Evolutionary conservation across 2,329 filamentous ascomycete genomes (phyloP), one percentile per base, ranked within the genome.

Genomic region (Thelonectria blattea): DNA sequence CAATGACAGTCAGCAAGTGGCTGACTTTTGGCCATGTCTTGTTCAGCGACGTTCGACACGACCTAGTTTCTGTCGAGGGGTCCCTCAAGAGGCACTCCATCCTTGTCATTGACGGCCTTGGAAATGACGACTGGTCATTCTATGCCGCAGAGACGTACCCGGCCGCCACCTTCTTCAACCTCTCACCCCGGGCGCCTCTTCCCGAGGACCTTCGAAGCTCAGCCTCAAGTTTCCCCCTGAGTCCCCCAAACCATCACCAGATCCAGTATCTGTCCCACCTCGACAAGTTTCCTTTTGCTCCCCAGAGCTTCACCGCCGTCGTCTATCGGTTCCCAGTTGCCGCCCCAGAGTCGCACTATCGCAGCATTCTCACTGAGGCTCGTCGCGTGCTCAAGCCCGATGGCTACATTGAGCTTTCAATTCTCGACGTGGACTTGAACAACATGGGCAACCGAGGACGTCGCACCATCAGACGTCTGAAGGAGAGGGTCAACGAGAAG

Each of bases 101-200:
- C 24, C 81, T 95, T 3, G 89, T 95, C 17, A 83, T 95, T 58
- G 91, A 95, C 76, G 91, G 91, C 5, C 86, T 95, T 30, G 91
- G 91, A n/a, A 93, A 93, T 70, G 88, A 90, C 66, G 91, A 95
- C 71, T 95, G 91, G 91, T 93, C 91, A 0, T 93, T 92, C 73
- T 94, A 93, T 68, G 91, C 91, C 18, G 90, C 91, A 7, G 87
- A 93, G 71, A 92, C 90, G 1, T 94, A 94, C 65, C 89, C 90
- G 0, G 81, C 82, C 1, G 89, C 89, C 0, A 89, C 86, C 2
- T 89, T 95, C 63, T 94, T 91, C 78, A 92, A 93, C 71, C 81
- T 94, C 22, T 88, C 86, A 0, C 86, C 87, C 8, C 78, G 84
- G 27, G 79, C 83, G 41, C 82, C 82, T 42, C 68, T 82, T n/a